Conservation (phyloP, 176 grass and related monocot genomes). For the Bonia amplexicaulis region DNA sequence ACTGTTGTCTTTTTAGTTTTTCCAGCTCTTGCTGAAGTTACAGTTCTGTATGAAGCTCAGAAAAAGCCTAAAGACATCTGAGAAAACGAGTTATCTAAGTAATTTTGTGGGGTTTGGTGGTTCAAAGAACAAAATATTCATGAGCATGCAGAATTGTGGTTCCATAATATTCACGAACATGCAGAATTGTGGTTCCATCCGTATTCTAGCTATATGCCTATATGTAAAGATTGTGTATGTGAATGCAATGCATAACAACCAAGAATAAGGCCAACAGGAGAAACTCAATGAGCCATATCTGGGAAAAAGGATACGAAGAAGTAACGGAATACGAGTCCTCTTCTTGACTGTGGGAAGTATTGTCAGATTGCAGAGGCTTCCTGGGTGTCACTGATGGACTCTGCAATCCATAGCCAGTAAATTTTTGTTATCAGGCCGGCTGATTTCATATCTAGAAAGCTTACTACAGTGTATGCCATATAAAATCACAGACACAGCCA, state of each 20-base stretch:
- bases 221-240: background rate
- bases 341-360: slow-evolving; percentile 52
- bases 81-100: background rate
- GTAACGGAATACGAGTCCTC: slow-evolving; percentile 59
- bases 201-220: background rate
- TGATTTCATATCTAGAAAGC: slow-evolving; percentile 10
- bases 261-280: background rate
- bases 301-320: slow-evolving; percentile 71
- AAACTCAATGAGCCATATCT: background rate
- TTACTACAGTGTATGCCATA: slow-evolving; percentile 4
- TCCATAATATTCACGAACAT: background rate
- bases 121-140: background rate
- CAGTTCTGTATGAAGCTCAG: slow-evolving; percentile 51
- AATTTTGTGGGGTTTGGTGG: background rate
- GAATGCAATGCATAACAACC: background rate
- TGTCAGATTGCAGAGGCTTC: slow-evolving; percentile 59
- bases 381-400: slow-evolving; percentile 40
- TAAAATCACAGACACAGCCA: background rate
- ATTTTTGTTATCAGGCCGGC: slow-evolving; percentile 7
- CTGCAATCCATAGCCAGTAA: slow-evolving; percentile 35
- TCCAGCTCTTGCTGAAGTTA: slow-evolving; percentile 44
- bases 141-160: background rate
- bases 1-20: slow-evolving; percentile 65
- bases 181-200: background rate
- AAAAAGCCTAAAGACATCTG: slow-evolving; percentile 24